Evolutionary conservation across 208 protist species (phyloP).

Genomic region (Borovskyia barvae): DNA sequence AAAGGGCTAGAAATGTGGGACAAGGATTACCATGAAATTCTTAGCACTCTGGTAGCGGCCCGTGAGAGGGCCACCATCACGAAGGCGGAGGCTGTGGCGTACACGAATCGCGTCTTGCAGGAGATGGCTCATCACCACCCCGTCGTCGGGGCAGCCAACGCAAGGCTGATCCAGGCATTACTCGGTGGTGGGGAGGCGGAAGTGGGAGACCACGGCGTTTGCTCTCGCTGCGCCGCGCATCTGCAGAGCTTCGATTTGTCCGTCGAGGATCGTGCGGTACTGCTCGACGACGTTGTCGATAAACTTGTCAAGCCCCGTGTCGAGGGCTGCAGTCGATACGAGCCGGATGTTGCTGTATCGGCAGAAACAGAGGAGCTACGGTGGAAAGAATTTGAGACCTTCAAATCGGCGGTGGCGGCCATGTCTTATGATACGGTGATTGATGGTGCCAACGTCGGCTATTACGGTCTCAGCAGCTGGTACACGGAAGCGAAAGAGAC

Average conservation of each 20-base stretch:
- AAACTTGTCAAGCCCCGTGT: slow-evolving; percentile 64
- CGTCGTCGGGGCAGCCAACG: slow-evolving; percentile 65
- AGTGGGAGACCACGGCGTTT: slow-evolving; percentile 31
- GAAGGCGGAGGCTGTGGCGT: neutral
- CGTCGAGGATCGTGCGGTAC: slow-evolving; percentile 30
- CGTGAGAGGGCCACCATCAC: neutral
- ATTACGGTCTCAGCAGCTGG: slow-evolving; percentile 83
- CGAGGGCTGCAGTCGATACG: slow-evolving; percentile 48
- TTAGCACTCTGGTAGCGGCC: slow-evolving; percentile 31
- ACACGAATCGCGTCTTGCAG: slow-evolving; percentile 6
- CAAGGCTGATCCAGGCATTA: slow-evolving; percentile 37
- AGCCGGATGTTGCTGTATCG: slow-evolving; percentile 47
- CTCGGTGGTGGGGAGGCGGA: slow-evolving; percentile 37
- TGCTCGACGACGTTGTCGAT: slow-evolving; percentile 71
- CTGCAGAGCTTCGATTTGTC: slow-evolving; percentile 70
- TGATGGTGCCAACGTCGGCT: slow-evolving; percentile 80
- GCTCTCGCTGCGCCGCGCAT: slow-evolving; percentile 34
- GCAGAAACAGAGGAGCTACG: slow-evolving; percentile 30
- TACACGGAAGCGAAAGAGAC: slow-evolving; percentile 64
- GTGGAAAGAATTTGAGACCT: slow-evolving; percentile 55
- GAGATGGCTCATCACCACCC: slow-evolving; percentile 75
- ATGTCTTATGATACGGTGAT: slow-evolving; percentile 72
- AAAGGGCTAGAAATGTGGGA: slow-evolving; percentile 80
- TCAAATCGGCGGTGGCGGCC: slow-evolving; percentile 35
- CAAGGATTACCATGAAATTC: slow-evolving; percentile 60